phyloP scores from a whole-genome alignment of 225 moss, liverwort and hornwort genomes.

The Physcomitrium patens region DNA sequence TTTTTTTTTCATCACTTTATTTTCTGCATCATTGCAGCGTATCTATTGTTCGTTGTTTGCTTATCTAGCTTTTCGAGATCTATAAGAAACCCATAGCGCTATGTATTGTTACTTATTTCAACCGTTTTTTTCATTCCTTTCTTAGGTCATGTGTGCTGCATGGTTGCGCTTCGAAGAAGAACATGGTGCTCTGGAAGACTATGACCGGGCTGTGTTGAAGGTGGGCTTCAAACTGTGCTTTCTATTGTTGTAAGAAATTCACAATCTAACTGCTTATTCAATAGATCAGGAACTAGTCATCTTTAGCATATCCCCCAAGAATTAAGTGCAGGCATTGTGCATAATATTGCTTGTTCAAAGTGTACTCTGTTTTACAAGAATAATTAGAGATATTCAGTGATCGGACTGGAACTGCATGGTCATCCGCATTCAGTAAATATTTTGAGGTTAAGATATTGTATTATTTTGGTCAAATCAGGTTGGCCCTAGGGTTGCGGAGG shows the following conservation, averaged over 20 bases:
- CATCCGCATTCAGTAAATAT: not conserved
- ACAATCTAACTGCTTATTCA: not conserved
- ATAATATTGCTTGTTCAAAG: not conserved
- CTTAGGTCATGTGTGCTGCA: constrained; percentile 83
- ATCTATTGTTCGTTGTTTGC: constrained; percentile 12
- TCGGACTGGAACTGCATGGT: constrained; percentile 9
- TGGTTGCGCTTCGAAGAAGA: constrained; percentile 98
- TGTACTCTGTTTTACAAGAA: not conserved
- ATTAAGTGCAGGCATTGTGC: not conserved
- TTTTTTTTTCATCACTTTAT: not conserved
- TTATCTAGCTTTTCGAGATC: constrained; percentile 4
- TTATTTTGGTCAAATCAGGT: constrained; percentile 48
- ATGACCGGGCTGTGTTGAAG: constrained; percentile 87
- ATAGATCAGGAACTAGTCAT: not conserved
- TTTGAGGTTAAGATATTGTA: not conserved
- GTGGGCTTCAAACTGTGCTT: constrained; percentile 36
- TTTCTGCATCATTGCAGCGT: not conserved
- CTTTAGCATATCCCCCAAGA: not conserved
- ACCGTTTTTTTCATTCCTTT: constrained; percentile 13
- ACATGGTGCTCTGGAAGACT: constrained; percentile 91
- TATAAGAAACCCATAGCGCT: not conserved
- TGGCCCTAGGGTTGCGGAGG: constrained; percentile 78
- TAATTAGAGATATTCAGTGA: not conserved
- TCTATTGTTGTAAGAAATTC: not conserved
- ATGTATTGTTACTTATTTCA: not conserved